Percentiles rank a stretch among this genome's conserved stretches.
Evolutionary conservation across 164 flowering plant species (phyloP).

Genomic region (Magnolia sinica): DNA sequence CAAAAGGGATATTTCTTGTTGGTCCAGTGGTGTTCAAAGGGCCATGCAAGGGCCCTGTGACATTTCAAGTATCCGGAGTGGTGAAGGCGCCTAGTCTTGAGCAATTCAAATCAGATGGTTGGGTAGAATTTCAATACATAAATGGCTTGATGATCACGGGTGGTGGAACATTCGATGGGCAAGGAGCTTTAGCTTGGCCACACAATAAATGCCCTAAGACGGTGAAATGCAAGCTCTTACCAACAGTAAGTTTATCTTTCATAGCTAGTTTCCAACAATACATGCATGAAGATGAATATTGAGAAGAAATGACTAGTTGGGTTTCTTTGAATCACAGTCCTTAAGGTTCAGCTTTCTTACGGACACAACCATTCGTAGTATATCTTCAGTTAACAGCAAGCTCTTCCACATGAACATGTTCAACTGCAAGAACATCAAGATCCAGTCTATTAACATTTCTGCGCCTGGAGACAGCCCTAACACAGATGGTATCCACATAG

Average conservation of each 20-base stretch:
- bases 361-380: conserved; percentile 8
- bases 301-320: too few relatives aligned
- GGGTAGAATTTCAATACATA: conserved; percentile 26
- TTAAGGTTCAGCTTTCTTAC: conserved; percentile 24
- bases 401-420: conserved; percentile 27
- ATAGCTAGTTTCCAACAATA: too few relatives aligned
- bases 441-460: conserved; percentile 12
- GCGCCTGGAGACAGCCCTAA: conserved; percentile 41
- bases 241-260: conserved; percentile 16
- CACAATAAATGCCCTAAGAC: conserved; percentile 19
- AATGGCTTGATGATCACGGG: conserved; percentile 18
- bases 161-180: conserved; percentile 33
- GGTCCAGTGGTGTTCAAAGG: conserved; percentile 1
- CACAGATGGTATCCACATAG: conserved; percentile 40
- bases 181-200: conserved; percentile 30
- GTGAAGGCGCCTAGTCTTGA: conserved; percentile 4
- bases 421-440: conserved; percentile 13
- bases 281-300: too few relatives aligned
- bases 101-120: conserved; percentile 5
- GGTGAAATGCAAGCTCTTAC: conserved; percentile 21
- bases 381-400: conserved; percentile 30
- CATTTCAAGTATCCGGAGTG: background rate
- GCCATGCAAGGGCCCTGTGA: conserved; percentile 1
- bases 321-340: conserved; percentile 12
- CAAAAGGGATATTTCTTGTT: background rate